Evolutionary conservation across 164 flowering plant genomes (phyloP), one percentile per base, ranked within the genome.

Genomic region (Vitis rupestris): DNA sequence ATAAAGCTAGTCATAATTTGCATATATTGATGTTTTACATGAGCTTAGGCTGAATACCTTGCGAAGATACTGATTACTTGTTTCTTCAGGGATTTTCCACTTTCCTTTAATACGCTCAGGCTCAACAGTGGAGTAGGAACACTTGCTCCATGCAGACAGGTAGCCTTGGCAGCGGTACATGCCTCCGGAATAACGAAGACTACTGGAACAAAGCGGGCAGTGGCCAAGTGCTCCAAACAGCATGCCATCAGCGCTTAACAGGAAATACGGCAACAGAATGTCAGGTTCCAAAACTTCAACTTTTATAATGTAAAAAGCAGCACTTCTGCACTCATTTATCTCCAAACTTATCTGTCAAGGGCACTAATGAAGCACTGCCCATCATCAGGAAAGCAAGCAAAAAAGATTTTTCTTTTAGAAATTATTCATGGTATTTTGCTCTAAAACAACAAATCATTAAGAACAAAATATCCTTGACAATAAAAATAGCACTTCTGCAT

Each of bases 221-320:
- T 66, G 76, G 37, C 71, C 82, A 68, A 90, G 95, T 66, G 92
- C 87, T 81, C 98, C 98, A 84, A 96, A 96, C 64, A 89, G 79
- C 97, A 96, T 96, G 31, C 97, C 97, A 82, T 96, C 97, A 70
- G 93, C 97, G 77, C 99, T 96, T 55, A 30, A 74, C 57, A 79
- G 76, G 52, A 62, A 64, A 70, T 19, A 67, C 5, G 51, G 29
- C 13, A 72, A 69, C n/a, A 37, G 14, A 57, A 9, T 10, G 30
- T 66, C 63, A 72, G 15, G 14, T 52, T 49, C 15, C 52, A 61
- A 14, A 50, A 8, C 6, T 60, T 59, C 11, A 61, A 31, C 64
- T 31, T 17, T 27, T 61, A 14, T 9, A 63, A 37, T 12, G 3
- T 7, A 14, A 62, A 9, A 62, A 19, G 44, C 27, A 23, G 27